phyloP scores from a whole-genome alignment of 2,329 filamentous ascomycete species.

The Teratosphaeria pseudoeucalypti region DNA sequence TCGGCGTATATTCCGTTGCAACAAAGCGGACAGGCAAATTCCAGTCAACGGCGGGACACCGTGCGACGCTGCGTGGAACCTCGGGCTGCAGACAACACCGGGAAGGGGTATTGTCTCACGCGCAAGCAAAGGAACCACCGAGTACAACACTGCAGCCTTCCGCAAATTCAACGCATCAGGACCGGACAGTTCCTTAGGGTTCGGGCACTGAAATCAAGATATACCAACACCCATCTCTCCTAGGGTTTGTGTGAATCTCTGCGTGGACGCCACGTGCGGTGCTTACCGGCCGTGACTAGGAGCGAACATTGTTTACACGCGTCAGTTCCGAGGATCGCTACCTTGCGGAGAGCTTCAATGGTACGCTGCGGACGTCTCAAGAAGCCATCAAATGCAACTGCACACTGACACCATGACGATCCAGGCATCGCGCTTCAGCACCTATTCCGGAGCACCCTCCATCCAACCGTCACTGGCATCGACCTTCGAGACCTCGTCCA shows the following conservation, averaged over 20 bases:
- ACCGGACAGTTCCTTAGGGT: background rate
- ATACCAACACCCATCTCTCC: background rate
- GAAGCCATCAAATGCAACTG: background rate
- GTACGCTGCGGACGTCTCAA: background rate
- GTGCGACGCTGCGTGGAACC: background rate
- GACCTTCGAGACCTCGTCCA: conserved; percentile 22
- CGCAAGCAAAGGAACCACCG: background rate
- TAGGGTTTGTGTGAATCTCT: background rate
- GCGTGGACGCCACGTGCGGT: background rate
- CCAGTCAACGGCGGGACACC: background rate
- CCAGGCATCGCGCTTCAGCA: conserved; percentile 34
- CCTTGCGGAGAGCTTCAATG: background rate
- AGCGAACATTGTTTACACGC: background rate
- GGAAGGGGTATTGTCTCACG: background rate
- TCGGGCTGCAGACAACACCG: background rate
- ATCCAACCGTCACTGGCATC: conserved; percentile 42
- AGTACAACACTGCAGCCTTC: background rate
- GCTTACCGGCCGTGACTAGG: background rate
- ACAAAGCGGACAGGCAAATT: background rate
- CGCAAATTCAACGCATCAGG: background rate
- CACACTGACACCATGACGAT: background rate
- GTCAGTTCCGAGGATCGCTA: background rate
- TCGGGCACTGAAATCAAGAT: background rate
- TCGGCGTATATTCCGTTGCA: background rate
- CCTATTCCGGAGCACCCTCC: conserved; percentile 41